Evolutionary conservation across 805 yeast genomes (phyloP).

Genomic region (Nakazawaea siamensis): DNA sequence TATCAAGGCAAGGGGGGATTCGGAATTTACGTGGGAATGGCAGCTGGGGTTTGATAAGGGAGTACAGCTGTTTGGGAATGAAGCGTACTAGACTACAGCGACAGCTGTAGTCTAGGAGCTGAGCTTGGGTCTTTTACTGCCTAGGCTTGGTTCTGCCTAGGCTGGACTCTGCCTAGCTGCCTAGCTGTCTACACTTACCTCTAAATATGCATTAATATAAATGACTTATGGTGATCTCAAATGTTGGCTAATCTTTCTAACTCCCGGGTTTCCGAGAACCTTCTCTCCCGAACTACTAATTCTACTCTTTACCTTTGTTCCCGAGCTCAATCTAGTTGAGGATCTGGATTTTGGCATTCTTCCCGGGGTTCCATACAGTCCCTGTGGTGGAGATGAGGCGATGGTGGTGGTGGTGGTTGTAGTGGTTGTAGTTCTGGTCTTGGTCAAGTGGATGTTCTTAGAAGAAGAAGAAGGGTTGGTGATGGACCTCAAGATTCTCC

Average conservation of each 20-base stretch:
- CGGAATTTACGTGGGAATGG: conserved; percentile 76
- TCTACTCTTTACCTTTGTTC: conserved; percentile 15
- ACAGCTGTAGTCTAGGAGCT: conserved; percentile 1
- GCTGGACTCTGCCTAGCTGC: no score
- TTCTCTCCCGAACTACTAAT: conserved; percentile 18
- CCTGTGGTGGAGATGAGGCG: conserved; percentile 22
- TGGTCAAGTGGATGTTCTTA: conserved; percentile 31
- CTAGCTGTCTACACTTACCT: no score
- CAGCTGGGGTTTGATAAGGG: conserved; percentile 79
- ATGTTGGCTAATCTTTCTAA: conserved; percentile 25
- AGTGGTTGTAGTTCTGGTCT: conserved; percentile 41
- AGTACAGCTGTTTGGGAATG: conserved; percentile 33
- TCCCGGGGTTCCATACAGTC: conserved; percentile 11
- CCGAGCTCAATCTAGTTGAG: conserved; percentile 15
- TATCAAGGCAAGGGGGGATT: conserved; percentile 41
- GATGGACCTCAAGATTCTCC: conserved; percentile 31
- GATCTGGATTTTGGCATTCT: conserved; percentile 22
- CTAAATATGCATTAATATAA: no score
- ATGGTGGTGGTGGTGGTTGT: conserved; percentile 30
- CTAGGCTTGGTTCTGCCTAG: no score
- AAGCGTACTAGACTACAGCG: no score
- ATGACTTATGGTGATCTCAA: background rate
- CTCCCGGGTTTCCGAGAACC: conserved; percentile 25
- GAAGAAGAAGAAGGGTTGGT: conserved; percentile 13
- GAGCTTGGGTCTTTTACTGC: no score